Evolutionary conservation across 106 monocot genomes (phyloP), one percentile per base, ranked within the genome.

Genomic region (Dendrobium huoshanense): DNA sequence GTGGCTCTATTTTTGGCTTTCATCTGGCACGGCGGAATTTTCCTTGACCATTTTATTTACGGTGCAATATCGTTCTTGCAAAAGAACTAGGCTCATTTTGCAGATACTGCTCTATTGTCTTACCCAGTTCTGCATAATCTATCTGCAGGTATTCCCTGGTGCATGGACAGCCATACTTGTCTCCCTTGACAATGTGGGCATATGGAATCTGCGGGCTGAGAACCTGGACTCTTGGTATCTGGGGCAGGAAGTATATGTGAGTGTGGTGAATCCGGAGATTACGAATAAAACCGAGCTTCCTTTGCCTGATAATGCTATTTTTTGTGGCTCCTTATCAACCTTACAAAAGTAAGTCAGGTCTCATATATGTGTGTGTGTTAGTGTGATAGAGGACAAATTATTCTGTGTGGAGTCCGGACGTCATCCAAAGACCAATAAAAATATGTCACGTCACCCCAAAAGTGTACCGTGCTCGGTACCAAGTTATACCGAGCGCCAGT

Each of bases 151-250:
- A 22, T 92, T 88, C 77, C 92, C 96, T 74, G 96, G 96, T 85
- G 96, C 96, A n/a, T 97, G 96, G 96, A 94, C 96, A 2, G 96
- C 94, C 17, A 89, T 97, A 61, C 86, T 93, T 19, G 90, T 93
- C 22, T 90, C 81, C 64, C 83, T 93, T 64, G 92, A 93, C 77
- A 93, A 92, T 75, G 89, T 84, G 24, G 96, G 96, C 16, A 92
- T 97, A 58, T 97, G 96, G 96, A 97, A 97, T 78, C 70, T 97
- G 73, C 88, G 92, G 40, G 73, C 92, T 0, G 85, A 92, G 75
- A 97, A 94, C 70, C 77, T 97, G 55, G 87, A 97, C 67, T 79
- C 78, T 8, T 90, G 92, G 89, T 85, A 90, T 77, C 79, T 88
- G 16, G 92, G 92, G 25, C 92, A 94, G 79, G 96, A 97, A 84